These are phyloP conservation scores for Phlebiopsis flavidoalba DNA, from an alignment of 768 basidiomycete genomes.

Conservation along the genomic window DNA sequence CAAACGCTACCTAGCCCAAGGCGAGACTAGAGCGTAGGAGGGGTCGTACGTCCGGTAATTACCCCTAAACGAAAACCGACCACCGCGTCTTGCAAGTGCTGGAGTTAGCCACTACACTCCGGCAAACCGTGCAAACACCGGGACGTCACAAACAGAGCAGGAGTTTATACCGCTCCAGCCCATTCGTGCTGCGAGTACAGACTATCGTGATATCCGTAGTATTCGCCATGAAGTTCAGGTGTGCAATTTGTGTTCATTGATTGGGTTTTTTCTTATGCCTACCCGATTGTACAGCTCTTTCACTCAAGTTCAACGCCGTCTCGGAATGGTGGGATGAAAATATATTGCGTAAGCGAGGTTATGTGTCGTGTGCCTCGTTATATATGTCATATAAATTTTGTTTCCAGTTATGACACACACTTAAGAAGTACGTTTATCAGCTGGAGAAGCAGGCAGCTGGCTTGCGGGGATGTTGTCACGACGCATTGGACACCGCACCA, in stretches of 20 bases:
- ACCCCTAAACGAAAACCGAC: background rate
- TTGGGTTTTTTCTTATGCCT: background rate
- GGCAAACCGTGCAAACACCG: background rate
- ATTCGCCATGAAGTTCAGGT: conserved; percentile 61
- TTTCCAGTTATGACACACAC: conserved; percentile 67
- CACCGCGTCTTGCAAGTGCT: background rate
- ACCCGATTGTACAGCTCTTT: conserved; percentile 46
- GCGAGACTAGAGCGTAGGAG: background rate
- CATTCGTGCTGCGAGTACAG: conserved; percentile 12
- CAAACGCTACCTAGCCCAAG: background rate
- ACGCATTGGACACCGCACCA: conserved; percentile 68
- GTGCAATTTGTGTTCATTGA: conserved; percentile 8
- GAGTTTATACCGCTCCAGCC: conserved; percentile 23
- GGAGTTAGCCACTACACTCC: background rate
- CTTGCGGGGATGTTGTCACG: conserved; percentile 33
- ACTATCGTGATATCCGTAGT: conserved; percentile 14
- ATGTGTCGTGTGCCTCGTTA: conserved; percentile 24
- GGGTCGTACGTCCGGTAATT: background rate
- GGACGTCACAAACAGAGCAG: conserved; percentile 10
- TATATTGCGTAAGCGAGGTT: conserved; percentile 68
- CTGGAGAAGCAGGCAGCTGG: conserved; percentile 72
- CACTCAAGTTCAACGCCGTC: conserved; percentile 87
- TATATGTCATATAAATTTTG: background rate
- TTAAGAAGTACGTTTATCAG: conserved; percentile 84
- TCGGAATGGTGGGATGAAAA: conserved; percentile 90